A percentile compares a stretch with the other conserved stretches of the same genome.
Conservation (phyloP, 768 basidiomycete genomes). For the Pleurotus platypus region DNA sequence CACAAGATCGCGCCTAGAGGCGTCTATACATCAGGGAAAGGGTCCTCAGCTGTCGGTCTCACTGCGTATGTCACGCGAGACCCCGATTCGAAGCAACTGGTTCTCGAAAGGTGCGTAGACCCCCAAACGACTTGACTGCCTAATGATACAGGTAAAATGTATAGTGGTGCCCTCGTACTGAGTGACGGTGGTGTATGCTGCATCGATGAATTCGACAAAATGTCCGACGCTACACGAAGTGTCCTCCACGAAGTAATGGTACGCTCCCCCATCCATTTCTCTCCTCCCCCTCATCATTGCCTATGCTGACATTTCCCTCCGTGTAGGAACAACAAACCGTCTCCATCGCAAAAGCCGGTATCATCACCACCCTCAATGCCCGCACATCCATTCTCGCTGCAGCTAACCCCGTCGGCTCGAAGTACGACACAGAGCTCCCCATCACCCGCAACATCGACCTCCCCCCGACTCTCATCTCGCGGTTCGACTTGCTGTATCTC, state of each 20-base stretch:
- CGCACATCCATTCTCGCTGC: conserved; percentile 98
- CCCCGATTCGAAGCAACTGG: conserved; percentile 96
- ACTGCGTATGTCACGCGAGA: conserved; percentile 98
- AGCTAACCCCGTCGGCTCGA: conserved; percentile 94
- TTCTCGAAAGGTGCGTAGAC: conserved; percentile 78
- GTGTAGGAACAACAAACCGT: conserved; percentile 97
- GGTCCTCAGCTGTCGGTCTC: conserved; percentile 96
- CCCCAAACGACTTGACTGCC: neutral
- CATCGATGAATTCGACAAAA: conserved; percentile 99
- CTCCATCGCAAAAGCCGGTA: conserved; percentile 97
- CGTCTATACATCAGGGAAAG: conserved; percentile 97
- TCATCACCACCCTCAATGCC: conserved; percentile 97
- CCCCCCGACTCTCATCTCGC: conserved; percentile 95
- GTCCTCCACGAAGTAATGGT: conserved; percentile 99
- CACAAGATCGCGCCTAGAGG: conserved; percentile 98
- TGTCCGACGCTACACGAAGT: conserved; percentile 96
- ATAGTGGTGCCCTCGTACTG: conserved; percentile 87
- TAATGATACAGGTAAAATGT: neutral
- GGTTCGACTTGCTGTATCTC: conserved; percentile 95
- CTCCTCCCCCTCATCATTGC: neutral
- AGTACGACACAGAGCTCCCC: conserved; percentile 88
- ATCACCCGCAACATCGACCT: conserved; percentile 96
- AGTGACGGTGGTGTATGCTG: conserved; percentile 98
- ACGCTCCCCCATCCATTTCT: neutral
- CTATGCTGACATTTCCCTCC: neutral